Evolutionary conservation across 495 filamentous ascomycete species (phyloP).

Genomic region (Aspergillus kassunensis): DNA sequence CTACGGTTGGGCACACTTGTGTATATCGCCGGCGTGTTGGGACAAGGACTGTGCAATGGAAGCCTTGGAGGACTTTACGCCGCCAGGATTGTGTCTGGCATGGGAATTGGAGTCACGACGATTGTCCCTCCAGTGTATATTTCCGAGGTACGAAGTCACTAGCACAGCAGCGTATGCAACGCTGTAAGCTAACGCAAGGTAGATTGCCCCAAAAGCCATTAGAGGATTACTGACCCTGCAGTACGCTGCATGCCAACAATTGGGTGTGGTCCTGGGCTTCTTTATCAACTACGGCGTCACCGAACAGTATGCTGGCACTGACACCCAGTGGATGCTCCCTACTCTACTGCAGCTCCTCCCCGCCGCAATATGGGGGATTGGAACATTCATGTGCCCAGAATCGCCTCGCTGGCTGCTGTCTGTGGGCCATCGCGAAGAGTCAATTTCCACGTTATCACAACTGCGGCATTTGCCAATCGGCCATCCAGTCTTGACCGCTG

Average conservation of each 20-base stretch:
- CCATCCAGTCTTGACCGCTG: constrained; percentile 56
- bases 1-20: constrained; percentile 44
- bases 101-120: constrained; percentile 57
- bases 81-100: constrained; percentile 50
- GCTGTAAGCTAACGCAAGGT: too few species aligned
- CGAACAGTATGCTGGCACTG: constrained; percentile 39
- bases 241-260: constrained; percentile 58
- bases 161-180: too few species aligned
- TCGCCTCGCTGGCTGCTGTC: constrained; percentile 63
- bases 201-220: constrained; percentile 62
- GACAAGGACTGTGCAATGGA: constrained; percentile 51
- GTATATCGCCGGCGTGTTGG: constrained; percentile 54
- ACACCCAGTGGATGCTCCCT: constrained; percentile 57
- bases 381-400: constrained; percentile 54
- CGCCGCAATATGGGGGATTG: constrained; percentile 49
- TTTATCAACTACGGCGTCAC: constrained; percentile 56
- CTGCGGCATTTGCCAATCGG: constrained; percentile 46
- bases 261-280: constrained; percentile 59
- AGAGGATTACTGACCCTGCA: constrained; percentile 60
- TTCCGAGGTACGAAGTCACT: too few species aligned
- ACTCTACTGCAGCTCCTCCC: constrained; percentile 59
- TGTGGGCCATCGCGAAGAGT: constrained; percentile 57
- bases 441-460: constrained; percentile 43
- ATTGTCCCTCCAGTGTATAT: constrained; percentile 53
- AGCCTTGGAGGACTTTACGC: constrained; percentile 45